Evolutionary conservation across 768 basidiomycete species (phyloP), one percentile per base, ranked within the genome.

Genomic region (Tricholoma matsutake): DNA sequence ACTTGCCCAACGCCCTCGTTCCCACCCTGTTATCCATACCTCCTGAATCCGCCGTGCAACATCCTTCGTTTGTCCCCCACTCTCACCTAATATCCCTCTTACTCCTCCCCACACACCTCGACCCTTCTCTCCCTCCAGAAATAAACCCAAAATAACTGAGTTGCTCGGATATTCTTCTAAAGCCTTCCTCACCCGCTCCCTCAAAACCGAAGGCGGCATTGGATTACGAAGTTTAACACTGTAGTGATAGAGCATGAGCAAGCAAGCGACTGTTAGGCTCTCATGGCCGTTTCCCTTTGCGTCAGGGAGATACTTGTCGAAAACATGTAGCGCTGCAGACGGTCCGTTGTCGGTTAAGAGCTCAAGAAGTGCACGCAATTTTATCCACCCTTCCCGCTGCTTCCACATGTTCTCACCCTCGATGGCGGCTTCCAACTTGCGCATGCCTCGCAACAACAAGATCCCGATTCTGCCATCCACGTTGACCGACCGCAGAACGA

Each of bases 11-110:
- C 85, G 78, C 1, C 86, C 85, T 67, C 76, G 81, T 71, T 91
- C 87, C 91, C 90, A 92, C n/a, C 87, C 81, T 9, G 86, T 84
- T 1, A 91, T 76, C 91, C 92, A 94, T 0, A 91, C 83, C 65
- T 94, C 90, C 63, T 83, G 79, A 3, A 83, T 73, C 58, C 87
- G 76, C 68, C 89, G 76, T 41, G 79, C 72, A 13, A 92, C 75
- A 58, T 79, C 80, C 70, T 89, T 91, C 59, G 80, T 76, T 57
- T 71, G 74, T 8, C 68, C 73, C 9, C 72, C 74, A 29, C 74
- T 78, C 57, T 84, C 84, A 0, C 86, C 84, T 34, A 89, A 65
- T 56, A 84, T 77, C 14, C 75, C 71, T 61, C 87, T 75, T 32
- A 92, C 83, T 25, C 83, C 79, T 6, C 91, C 91, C 91, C 92